Percentiles rank a stretch among this genome's conserved stretches.
These are phyloP conservation scores for Trichoderma harzianum DNA, from an alignment of 2,329 filamentous ascomycete species.

Conservation along the genomic window DNA sequence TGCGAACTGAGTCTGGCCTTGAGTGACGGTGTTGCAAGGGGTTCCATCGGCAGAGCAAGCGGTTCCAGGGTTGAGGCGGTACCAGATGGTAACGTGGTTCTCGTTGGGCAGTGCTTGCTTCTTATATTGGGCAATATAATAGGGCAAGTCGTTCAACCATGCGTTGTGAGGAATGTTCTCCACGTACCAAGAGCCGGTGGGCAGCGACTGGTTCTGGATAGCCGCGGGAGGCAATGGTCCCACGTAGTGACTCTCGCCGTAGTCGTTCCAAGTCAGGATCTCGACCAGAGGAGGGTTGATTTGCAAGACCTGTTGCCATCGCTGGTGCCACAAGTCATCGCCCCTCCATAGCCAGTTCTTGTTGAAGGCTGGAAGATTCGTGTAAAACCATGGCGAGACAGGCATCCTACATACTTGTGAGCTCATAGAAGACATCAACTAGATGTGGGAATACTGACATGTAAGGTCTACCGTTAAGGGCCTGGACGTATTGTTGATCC, in stretches of 20 bases:
- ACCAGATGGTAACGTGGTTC: constrained; percentile 31
- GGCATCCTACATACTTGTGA: no score
- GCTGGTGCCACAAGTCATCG: constrained; percentile 56
- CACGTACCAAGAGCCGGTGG: constrained; percentile 45
- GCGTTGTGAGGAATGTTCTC: constrained; percentile 39
- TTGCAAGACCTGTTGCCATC: constrained; percentile 49
- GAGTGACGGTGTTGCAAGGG: constrained; percentile 28
- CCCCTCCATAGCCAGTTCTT: constrained; percentile 58
- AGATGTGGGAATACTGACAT: no score
- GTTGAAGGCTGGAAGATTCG: constrained; percentile 29
- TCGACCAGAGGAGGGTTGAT: constrained; percentile 46
- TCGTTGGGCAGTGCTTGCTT: constrained; percentile 2
- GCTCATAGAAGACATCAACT: no score
- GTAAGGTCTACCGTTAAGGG: no score
- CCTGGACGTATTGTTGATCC: background rate
- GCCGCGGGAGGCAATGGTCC: constrained; percentile 37
- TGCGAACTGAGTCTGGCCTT: constrained; percentile 25
- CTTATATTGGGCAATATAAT: constrained; percentile 35
- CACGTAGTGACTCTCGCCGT: constrained; percentile 54
- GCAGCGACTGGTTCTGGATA: constrained; percentile 31
- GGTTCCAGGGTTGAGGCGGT: constrained; percentile 21
- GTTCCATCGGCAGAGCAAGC: constrained; percentile 28
- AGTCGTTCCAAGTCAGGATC: constrained; percentile 48
- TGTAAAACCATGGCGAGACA: background rate
- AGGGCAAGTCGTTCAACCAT: constrained; percentile 25